Evolutionary conservation across 345 rosid genomes (phyloP), one percentile per base, ranked within the genome.

Genomic region (Citrus maxima): DNA sequence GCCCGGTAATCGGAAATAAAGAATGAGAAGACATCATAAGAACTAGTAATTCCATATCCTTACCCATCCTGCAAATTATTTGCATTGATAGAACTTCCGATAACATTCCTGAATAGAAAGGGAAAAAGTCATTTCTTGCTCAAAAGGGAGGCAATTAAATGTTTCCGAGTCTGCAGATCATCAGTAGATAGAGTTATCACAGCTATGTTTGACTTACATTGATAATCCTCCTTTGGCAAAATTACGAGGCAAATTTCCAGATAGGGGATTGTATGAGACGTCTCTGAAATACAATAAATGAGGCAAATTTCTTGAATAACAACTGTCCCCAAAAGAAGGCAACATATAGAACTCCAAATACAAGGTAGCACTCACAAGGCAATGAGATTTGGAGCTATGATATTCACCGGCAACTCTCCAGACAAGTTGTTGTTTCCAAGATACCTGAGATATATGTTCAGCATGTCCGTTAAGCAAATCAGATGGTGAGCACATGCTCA

Each of bases 231-330:
- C 69, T 71, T 19, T 84, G 61, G 64, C 80, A 55, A 75, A 84
- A 42, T 82, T 76, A 58, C 22, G 70, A 0, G 88, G 90, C 64
- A 85, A 73, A 60, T 80, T 85, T 77, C 93, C 93, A 5, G 86
- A 85, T 13, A 90, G 86, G 7, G 84, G 85, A 85, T 88, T 90
- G 83, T 87, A 87, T 1, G 93, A 90, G 67, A 88, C 88, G 61
- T 90, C 93, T 72, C 93, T 90, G 88, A 64, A 79, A 10, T 21
- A 35, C 60, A 54, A 18, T 40, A 67, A 49, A 38, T 37, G 25
- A 56, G 51, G 42, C 58, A 67, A 30, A 7, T 71, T 18, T 18
- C 40, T 19, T 49, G 67, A 35, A 64, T 71, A 42, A 55, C 67
- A 79, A 77, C 60, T 4, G 42, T 12, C 70, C 18, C 51, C 51